Conservation (phyloP, 305 asterid species). For the Coffea humblotiana region DNA sequence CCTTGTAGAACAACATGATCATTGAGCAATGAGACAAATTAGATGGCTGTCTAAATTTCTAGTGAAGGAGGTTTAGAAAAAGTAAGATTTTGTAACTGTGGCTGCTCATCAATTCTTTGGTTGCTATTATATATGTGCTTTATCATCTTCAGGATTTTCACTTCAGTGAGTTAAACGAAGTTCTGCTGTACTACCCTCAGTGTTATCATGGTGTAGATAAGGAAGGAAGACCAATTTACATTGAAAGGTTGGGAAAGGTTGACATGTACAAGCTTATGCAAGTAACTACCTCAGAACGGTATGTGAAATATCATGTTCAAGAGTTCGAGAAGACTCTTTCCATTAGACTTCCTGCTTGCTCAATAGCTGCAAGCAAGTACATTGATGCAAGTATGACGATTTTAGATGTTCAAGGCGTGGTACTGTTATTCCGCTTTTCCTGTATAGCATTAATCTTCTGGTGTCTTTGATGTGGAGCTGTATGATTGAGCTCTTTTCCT, state of each 20-base stretch:
- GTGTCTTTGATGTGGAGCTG: background rate
- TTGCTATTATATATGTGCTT: constrained; percentile 4
- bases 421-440: constrained; percentile 23
- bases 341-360: constrained; percentile 67
- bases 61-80: background rate
- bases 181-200: constrained; percentile 66
- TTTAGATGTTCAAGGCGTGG: constrained; percentile 87
- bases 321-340: constrained; percentile 73
- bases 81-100: background rate
- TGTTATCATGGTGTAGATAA: constrained; percentile 84
- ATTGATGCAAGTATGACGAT: constrained; percentile 65
- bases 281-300: constrained; percentile 61
- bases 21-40: background rate
- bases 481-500: background rate
- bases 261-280: constrained; percentile 60
- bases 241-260: constrained; percentile 60
- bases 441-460: background rate
- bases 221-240: constrained; percentile 79
- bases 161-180: constrained; percentile 60
- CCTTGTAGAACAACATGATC: background rate
- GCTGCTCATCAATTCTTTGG: background rate
- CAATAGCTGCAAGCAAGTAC: constrained; percentile 60
- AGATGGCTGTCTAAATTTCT: background rate
- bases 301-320: constrained; percentile 53
- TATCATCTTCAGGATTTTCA: constrained; percentile 56